Evolutionary conservation across 768 basidiomycete species (phyloP).

Genomic region (Termitomyces sp.): DNA sequence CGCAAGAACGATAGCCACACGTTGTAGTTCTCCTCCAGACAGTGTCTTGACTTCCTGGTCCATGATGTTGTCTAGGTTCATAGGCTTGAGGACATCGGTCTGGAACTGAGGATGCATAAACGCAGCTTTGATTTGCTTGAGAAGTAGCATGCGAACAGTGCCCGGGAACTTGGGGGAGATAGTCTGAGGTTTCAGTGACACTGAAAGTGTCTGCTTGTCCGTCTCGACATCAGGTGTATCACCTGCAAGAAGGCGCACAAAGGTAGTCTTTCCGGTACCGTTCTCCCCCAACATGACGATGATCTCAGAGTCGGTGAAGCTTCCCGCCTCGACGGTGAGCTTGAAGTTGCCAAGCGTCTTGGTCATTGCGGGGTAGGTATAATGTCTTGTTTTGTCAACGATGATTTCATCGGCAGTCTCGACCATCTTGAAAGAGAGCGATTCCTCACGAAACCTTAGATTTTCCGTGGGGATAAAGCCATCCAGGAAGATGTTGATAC

Average conservation of each 20-base stretch:
- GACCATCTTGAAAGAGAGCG: constrained; percentile 94
- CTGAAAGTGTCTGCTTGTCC: constrained; percentile 75
- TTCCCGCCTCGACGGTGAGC: constrained; percentile 84
- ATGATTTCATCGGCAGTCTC: constrained; percentile 92
- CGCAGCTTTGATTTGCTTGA: constrained; percentile 91
- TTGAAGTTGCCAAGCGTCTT: constrained; percentile 97
- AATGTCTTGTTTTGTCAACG: constrained; percentile 83
- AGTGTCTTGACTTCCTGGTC: constrained; percentile 98
- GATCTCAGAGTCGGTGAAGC: constrained; percentile 99
- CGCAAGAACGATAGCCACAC: constrained; percentile 94
- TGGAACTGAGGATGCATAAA: constrained; percentile 99
- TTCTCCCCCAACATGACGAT: constrained; percentile 99
- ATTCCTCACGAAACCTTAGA: constrained; percentile 94
- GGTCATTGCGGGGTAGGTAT: constrained; percentile 92
- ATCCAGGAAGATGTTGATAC: constrained; percentile 99
- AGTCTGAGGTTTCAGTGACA: constrained; percentile 98
- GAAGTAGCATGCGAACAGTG: constrained; percentile 89
- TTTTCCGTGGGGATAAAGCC: constrained; percentile 99
- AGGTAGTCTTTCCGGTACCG: constrained; percentile 98
- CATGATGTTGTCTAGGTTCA: constrained; percentile 91
- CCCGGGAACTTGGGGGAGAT: constrained; percentile 98
- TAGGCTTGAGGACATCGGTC: constrained; percentile 95
- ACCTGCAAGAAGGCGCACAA: constrained; percentile 92
- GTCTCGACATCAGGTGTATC: constrained; percentile 85
- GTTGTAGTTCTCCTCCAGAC: constrained; percentile 97